phyloP scores from a whole-genome alignment of 805 yeast genomes.

The Yarrowia hollandica region DNA sequence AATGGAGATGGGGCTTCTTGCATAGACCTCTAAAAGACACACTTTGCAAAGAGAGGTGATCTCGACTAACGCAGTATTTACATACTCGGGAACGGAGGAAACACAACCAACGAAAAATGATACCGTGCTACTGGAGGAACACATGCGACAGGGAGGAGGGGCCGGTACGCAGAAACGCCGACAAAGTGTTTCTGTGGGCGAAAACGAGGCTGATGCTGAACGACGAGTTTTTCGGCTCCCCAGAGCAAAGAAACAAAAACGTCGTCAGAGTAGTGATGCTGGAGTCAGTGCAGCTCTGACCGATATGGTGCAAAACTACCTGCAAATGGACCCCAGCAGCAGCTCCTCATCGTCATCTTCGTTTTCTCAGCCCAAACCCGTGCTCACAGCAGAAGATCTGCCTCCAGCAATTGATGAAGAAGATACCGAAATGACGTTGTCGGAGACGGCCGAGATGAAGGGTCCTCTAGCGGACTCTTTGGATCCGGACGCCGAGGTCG shows the following conservation, averaged over 20 bases:
- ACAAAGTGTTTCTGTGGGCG: neutral
- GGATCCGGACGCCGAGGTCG: constrained; percentile 39
- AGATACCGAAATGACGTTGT: constrained; percentile 11
- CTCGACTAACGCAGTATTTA: constrained; percentile 34
- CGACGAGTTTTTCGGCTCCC: constrained; percentile 18
- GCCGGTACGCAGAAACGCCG: constrained; percentile 6
- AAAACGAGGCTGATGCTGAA: neutral
- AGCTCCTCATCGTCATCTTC: no score
- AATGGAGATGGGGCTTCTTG: no score
- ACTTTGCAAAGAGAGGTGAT: neutral
- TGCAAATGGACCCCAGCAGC: constrained; percentile 44
- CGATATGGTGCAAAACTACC: constrained; percentile 70
- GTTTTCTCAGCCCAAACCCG: no score
- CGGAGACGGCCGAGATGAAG: constrained; percentile 14
- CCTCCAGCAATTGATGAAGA: constrained; percentile 14
- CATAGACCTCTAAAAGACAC: neutral
- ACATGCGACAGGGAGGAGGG: neutral
- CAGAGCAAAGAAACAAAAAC: constrained; percentile 25
- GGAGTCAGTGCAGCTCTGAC: constrained; percentile 61
- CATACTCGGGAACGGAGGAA: constrained; percentile 38
- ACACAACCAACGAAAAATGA: constrained; percentile 33
- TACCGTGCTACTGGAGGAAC: constrained; percentile 32
- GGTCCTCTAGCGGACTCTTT: neutral
- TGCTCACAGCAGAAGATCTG: neutral
- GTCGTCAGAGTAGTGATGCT: constrained; percentile 34